A percentile compares a stretch with the other conserved stretches of the same genome.
Conservation (phyloP, 1,284 basidiomycete species). For the Rhodotorula sp. region DNA sequence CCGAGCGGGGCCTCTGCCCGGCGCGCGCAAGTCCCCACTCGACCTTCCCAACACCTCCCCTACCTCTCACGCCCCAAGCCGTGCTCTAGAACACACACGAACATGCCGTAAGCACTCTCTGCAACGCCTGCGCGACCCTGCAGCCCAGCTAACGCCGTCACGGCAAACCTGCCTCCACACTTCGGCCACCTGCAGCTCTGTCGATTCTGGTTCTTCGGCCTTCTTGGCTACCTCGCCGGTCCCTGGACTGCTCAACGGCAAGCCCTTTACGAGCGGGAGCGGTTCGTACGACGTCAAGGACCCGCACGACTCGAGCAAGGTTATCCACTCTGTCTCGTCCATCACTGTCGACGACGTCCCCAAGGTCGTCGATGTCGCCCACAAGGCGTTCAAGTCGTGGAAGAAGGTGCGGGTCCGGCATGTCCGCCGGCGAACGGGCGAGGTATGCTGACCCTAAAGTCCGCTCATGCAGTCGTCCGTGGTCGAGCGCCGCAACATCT, state of each 20-base stretch:
- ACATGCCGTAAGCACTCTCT: too few species aligned
- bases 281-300: conserved; percentile 45
- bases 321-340: conserved; percentile 39
- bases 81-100: too few species aligned
- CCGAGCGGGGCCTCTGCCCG: too few species aligned
- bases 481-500: conserved; percentile 41
- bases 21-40: too few species aligned
- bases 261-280: conserved; percentile 34
- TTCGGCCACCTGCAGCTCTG: background rate
- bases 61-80: too few species aligned
- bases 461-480: conserved; percentile 23
- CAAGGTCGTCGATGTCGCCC: conserved; percentile 36
- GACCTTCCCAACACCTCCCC: too few species aligned
- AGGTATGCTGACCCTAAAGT: background rate
- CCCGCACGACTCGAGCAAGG: conserved; percentile 37
- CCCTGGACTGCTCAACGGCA: conserved; percentile 47
- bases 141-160: too few species aligned
- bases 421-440: too few species aligned
- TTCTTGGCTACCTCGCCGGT: conserved; percentile 29
- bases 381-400: conserved; percentile 26
- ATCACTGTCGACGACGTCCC: conserved; percentile 34
- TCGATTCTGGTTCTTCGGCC: background rate
- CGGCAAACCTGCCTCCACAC: background rate
- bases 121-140: too few species aligned
- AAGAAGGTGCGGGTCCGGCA: conserved; percentile 18